Evolutionary conservation across 75 land plant genomes (phyloP).

Genomic region (Selaginella moellendorffii): DNA sequence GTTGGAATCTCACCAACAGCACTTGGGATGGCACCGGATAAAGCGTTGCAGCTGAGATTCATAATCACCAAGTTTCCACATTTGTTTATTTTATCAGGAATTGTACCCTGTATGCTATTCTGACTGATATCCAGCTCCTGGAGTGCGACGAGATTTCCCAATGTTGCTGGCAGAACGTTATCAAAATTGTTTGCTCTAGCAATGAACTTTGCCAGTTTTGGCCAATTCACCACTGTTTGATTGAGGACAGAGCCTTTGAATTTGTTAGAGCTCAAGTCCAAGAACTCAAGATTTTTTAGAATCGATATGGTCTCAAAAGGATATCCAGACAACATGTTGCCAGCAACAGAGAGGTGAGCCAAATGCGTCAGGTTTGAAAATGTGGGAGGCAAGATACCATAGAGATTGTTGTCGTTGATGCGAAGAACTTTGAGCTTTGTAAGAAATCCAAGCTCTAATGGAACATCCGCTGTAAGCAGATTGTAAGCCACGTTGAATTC

Average conservation of each 20-base stretch:
- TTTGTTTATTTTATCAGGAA: not conserved
- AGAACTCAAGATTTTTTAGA: not conserved
- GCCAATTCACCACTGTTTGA: not conserved
- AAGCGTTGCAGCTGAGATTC: not conserved
- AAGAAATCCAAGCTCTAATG: not conserved
- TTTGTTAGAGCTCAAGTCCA: not conserved
- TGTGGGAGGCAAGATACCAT: not conserved
- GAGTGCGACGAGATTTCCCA: not conserved
- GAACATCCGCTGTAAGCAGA: not conserved
- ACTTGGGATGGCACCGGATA: not conserved
- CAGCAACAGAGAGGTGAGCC: not conserved
- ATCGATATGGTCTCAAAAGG: not conserved
- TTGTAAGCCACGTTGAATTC: not conserved
- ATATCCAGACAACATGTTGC: not conserved
- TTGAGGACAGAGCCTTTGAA: not conserved
- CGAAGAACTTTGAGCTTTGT: not conserved
- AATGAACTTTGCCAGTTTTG: not conserved
- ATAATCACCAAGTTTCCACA: not conserved
- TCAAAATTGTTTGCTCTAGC: not conserved
- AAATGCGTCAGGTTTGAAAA: not conserved
- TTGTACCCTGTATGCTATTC: not conserved
- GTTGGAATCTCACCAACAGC: not conserved
- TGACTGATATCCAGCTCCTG: not conserved
- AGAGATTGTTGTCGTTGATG: not conserved
- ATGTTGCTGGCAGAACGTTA: not conserved